Evolutionary conservation across 805 yeast genomes (phyloP), one percentile per base, ranked within the genome.

Genomic region (Ogataea nonfermentans): DNA sequence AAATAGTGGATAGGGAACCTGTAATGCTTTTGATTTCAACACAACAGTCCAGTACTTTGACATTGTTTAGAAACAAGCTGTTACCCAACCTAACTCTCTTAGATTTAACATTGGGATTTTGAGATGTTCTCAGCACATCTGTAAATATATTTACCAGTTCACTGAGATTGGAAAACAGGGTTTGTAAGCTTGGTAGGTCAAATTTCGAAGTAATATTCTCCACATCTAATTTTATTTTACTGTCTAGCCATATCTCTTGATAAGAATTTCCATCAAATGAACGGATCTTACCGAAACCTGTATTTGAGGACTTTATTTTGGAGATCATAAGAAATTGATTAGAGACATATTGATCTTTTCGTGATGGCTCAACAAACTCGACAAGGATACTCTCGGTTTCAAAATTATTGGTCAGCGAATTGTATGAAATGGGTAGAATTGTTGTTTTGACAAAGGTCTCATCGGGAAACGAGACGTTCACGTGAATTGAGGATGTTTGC

Each of bases 371-470:
- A 11, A 33, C 2, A 26, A 44, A 44, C 13, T 48, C 57, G 2
- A 68, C 13, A 2, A 58, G 24, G 2, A 71, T 41, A 33, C 65
- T 65, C 5, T 64, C 63, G 6, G 73, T 53, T 3, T 51, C 56
- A 9, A 74, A 35, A 3, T 51, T 53, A 4, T 63, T 61, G 4
- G 56, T 55, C 1, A 50, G 35, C 8, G 73, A 63, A 34, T 67
- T 68, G 44, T 54, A 73, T 0, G 74, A 65, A 1, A 77, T 45
- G 1, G 84, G 82, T 9, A 68, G 60, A 0, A 74, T 37, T 2
- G 62, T 56, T 0, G 57, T 23, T 19, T 50, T 56, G 4, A 74
- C 19, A 1, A 19, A 24, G 0, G 48, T 37, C 1, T 33, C 32
- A 1, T 51, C 46, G 4, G 55, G 41, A 3, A 70, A 29, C 3